A percentile compares a stretch with the other conserved stretches of the same genome.
Evolutionary conservation across 202 grass and related monocot genomes (phyloP).

Genomic region (Setaria viridis): DNA sequence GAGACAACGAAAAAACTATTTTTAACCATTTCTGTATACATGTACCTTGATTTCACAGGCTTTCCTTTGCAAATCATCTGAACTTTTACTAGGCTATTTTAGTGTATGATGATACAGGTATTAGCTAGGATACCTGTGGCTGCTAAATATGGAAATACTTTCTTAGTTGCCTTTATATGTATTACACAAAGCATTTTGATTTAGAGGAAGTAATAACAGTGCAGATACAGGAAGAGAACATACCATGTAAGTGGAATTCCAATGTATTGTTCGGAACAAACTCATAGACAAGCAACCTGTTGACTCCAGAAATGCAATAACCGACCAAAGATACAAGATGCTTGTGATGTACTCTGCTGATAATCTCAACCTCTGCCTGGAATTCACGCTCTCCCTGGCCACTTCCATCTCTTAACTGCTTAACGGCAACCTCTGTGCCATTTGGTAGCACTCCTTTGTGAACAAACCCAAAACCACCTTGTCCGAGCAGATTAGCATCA

Average conservation of each 20-base stretch:
- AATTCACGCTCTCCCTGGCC: slow-evolving; percentile 88
- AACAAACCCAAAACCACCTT: slow-evolving; percentile 94
- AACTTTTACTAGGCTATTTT: background rate
- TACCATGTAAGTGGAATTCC: slow-evolving; percentile 91
- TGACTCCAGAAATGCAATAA: slow-evolving; percentile 78
- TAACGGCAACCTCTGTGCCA: slow-evolving; percentile 83
- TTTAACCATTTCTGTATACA: background rate
- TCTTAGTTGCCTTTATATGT: background rate
- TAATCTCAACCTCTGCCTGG: slow-evolving; percentile 89
- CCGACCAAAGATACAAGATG: slow-evolving; percentile 89
- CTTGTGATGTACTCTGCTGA: slow-evolving; percentile 92
- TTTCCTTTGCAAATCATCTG: slow-evolving; percentile 1
- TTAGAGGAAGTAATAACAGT: background rate
- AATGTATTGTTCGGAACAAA: slow-evolving; percentile 91
- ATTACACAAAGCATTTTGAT: background rate
- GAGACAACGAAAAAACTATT: background rate
- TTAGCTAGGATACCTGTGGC: background rate
- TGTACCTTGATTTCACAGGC: background rate
- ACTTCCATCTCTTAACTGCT: slow-evolving; percentile 81
- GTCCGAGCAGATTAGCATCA: slow-evolving; percentile 82
- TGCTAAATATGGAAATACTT: slow-evolving; percentile 1
- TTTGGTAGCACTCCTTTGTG: slow-evolving; percentile 80
- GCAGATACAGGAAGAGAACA: slow-evolving; percentile 26
- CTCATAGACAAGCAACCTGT: slow-evolving; percentile 86
- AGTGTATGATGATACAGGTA: slow-evolving; percentile 4